Base-by-base conservation (phyloP, 2,329 filamentous ascomycete genomes). In the Trematosphaeria pertusa region DNA sequence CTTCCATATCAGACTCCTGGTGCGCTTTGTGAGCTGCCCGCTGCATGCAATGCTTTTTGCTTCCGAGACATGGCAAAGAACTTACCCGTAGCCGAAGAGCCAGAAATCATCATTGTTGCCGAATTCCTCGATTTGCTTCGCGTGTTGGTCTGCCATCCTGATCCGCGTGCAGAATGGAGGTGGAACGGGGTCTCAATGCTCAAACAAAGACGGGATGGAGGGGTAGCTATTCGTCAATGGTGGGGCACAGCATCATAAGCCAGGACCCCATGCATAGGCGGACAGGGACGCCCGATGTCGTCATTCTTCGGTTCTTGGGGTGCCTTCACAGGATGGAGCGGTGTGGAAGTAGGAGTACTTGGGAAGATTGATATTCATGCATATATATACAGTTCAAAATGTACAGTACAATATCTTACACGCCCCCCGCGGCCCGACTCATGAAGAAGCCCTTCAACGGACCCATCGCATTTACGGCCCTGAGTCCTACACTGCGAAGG, bases 11-110 rank as follows among this genome's bases (percentile, higher is more conserved):
- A 99, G 76, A 71, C 91, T 96, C 75, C 93, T 94, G 54, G 30
- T 28, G 14, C 10, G 7, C 22, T 49, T 28, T n/a, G 37, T 54
- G 17, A 62, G 54, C 43, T 26, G 39, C 8, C n/a, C 30, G 20
- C 12, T 20, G 3, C 10, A 18, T 10, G 32, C 21, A 22, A 39
- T 21, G 33, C n/a, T 36, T 36, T 22, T 34, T 40, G 11, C 18
- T 5, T 18, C 18, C 12, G 5, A 21, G 38, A 32, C 12, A 10
- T 18, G 4, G 21, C 2, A 14, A 15, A 4, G n/a, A 8, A 35
- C 80, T 58, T 78, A 96, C 93, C 93, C 94, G 68, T 97, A 99
- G 52, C 94, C 94, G 73, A 96, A 97, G 35, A 99, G 79, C 94
- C 94, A 99, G 64, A 97, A 91, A 67, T 96, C 89, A 26, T 82